Base-by-base conservation (phyloP, 2,329 filamentous ascomycete species). In the Podosphaera aphanis region DNA sequence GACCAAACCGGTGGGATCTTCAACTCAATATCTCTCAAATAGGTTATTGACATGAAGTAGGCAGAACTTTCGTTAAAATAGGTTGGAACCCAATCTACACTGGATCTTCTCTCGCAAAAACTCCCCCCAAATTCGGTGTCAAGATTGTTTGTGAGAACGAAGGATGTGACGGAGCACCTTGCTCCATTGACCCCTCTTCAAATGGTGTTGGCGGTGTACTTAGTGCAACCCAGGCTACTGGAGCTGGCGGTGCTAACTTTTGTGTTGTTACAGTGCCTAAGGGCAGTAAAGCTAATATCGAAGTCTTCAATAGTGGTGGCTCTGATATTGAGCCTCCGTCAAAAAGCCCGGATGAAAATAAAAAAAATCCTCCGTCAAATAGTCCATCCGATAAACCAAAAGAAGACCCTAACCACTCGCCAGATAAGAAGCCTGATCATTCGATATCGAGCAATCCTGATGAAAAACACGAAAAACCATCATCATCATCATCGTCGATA, bases 61-160 rank as follows among this genome's bases (percentile, higher is more conserved):
- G 81, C 44, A 62, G 71, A 49, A 84, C 80, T 1, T 86, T 71
- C 57, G 69, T 83, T 54, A 85, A 83, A 64, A 66, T 86, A 45
- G 80, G 75, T 46, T 80, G 76, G 69, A 86, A 86, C 61, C 82
- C 82, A 20, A 79, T 83, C 50, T 86, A 74, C 61, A 67, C 69
- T 29, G 66, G 76, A 53, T 54, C 45, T 51, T 44, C 66, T 16
- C 62, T 83, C 56, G 66, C 66, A 41, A 63, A 67, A 51, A 68
- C 64, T 18, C 68, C 70, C 51, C 80, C 81, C 5, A 67, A 64
- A 5, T 86, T 72, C 52, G 80, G 79, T 51, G 60, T 85, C 46
- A 73, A 73, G 59, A 74, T 88, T 52, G 72, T 77, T 56, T 88
- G 82, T 58, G 68, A 70, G 5, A 68, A 69, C 27, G 69, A 67